A percentile compares a stretch with the other conserved stretches of the same genome.
Evolutionary conservation across 139 green algal genomes (phyloP).

Genomic region (Chlorella sp.): DNA sequence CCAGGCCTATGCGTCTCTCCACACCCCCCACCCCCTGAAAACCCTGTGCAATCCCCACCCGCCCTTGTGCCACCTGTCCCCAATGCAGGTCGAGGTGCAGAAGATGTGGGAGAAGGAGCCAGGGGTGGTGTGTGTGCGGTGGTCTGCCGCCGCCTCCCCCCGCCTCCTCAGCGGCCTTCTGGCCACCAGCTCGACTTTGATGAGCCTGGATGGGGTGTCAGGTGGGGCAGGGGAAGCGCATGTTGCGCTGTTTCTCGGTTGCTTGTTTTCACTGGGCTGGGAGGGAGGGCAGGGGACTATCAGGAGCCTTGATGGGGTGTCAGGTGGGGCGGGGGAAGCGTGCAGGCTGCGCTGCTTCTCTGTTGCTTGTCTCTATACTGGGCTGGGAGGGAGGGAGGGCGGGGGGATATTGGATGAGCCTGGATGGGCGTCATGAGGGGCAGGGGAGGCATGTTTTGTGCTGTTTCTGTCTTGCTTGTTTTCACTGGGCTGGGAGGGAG

Average conservation of each 20-base stretch:
- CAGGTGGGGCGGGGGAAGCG: neutral
- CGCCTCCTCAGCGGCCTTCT: conserved; percentile 21
- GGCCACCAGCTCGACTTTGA: neutral
- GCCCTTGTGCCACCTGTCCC: neutral
- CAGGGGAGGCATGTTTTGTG: neutral
- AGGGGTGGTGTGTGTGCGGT: conserved; percentile 20
- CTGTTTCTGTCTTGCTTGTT: neutral
- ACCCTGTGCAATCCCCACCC: neutral
- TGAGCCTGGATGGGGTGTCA: conserved; percentile 21
- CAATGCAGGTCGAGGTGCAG: conserved; percentile 5
- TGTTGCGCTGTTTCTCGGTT: neutral
- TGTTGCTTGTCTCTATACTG: too few species aligned
- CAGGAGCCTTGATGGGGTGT: conserved; percentile 1
- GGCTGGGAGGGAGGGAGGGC: too few species aligned
- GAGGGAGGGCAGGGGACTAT: neutral
- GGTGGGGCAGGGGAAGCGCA: neutral
- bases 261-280: too few species aligned
- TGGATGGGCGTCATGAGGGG: conserved; percentile 7
- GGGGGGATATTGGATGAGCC: too few species aligned
- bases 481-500: too few species aligned
- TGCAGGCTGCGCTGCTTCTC: neutral
- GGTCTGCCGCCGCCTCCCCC: conserved; percentile 7
- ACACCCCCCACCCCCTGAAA: too few species aligned
- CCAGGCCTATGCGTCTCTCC: too few species aligned
- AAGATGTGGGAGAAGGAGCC: conserved; percentile 26